These are phyloP conservation scores for Diaporthe aspalathi DNA, from an alignment of 2,329 filamentous ascomycete species.

Conservation along the genomic window DNA sequence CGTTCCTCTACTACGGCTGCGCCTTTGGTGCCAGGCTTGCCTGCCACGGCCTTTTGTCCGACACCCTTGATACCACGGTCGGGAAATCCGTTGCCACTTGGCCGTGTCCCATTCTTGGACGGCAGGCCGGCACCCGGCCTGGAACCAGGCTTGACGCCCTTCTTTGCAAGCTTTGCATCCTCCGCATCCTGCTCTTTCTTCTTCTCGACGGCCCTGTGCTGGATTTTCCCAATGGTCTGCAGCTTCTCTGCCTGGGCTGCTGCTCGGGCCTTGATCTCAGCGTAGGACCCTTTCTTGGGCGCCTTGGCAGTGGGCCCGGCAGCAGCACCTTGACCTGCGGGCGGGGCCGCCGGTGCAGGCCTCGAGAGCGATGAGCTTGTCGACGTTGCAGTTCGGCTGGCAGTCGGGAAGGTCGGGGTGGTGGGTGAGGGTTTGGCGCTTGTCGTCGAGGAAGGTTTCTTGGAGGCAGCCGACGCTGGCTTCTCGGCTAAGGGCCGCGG, in stretches of 20 bases:
- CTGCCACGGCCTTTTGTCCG: conserved; percentile 24
- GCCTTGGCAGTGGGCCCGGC: conserved; percentile 47
- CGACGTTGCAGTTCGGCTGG: conserved; percentile 16
- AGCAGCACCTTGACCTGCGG: conserved; percentile 50
- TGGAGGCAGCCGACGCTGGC: conserved; percentile 37
- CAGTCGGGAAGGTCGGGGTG: conserved; percentile 26
- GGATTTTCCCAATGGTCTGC: conserved; percentile 76
- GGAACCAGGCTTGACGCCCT: conserved; percentile 37
- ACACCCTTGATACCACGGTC: conserved; percentile 26
- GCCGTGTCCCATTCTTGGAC: conserved; percentile 40
- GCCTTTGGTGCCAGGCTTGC: conserved; percentile 44
- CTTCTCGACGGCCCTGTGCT: conserved; percentile 79
- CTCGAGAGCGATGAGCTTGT: conserved; percentile 17
- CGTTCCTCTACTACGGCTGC: conserved; percentile 58
- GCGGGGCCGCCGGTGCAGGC: conserved; percentile 2
- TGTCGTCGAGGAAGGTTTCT: conserved; percentile 32
- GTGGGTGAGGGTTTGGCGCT: conserved; percentile 36
- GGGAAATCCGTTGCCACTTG: conserved; percentile 27
- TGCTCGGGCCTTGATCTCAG: conserved; percentile 79
- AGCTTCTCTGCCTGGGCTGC: conserved; percentile 72
- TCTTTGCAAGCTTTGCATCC: conserved; percentile 47
- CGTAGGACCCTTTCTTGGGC: conserved; percentile 79
- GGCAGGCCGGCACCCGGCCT: conserved; percentile 27
- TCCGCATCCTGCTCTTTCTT: conserved; percentile 66
- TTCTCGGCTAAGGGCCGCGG: conserved; percentile 40